A percentile compares a stretch with the other conserved stretches of the same genome.
Evolutionary conservation across 345 rosid genomes (phyloP).

Genomic region (Dipteronia dyeriana): DNA sequence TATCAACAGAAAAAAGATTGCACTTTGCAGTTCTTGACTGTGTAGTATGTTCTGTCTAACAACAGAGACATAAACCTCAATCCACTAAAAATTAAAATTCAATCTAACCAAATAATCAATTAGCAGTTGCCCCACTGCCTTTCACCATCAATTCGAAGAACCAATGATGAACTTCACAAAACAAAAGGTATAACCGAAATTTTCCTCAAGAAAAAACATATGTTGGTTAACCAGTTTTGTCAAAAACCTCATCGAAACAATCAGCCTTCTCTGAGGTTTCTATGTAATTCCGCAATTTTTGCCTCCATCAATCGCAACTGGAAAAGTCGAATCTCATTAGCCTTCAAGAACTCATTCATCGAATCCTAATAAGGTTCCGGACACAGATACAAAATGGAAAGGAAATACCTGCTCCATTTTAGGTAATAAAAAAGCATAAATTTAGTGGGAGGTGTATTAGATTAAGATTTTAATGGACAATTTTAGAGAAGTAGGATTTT

Average conservation of each 20-base stretch:
- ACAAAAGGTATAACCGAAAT: neutral
- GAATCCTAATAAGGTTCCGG: constrained; percentile 67
- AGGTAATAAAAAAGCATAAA: too few species aligned
- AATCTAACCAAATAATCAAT: neutral
- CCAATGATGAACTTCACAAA: neutral
- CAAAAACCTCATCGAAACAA: constrained; percentile 1
- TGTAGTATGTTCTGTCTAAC: neutral
- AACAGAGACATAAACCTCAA: constrained; percentile 9
- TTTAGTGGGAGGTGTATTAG: too few species aligned
- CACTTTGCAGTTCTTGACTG: neutral
- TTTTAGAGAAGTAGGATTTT: too few species aligned
- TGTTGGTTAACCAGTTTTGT: neutral
- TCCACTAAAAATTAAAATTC: neutral
- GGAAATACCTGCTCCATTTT: too few species aligned
- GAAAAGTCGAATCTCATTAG: constrained; percentile 58
- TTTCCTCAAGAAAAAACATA: neutral
- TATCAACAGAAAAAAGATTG: neutral
- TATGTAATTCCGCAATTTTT: constrained; percentile 28
- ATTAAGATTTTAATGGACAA: too few species aligned
- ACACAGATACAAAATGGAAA: too few species aligned
- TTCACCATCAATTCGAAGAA: neutral
- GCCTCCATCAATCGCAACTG: constrained; percentile 81
- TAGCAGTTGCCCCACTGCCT: neutral
- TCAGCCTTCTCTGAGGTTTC: neutral
- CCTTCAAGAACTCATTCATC: constrained; percentile 52